A percentile compares a stretch with the other conserved stretches of the same genome.
Evolutionary conservation across 805 yeast genomes (phyloP).

Genomic region (Candida insectalens): DNA sequence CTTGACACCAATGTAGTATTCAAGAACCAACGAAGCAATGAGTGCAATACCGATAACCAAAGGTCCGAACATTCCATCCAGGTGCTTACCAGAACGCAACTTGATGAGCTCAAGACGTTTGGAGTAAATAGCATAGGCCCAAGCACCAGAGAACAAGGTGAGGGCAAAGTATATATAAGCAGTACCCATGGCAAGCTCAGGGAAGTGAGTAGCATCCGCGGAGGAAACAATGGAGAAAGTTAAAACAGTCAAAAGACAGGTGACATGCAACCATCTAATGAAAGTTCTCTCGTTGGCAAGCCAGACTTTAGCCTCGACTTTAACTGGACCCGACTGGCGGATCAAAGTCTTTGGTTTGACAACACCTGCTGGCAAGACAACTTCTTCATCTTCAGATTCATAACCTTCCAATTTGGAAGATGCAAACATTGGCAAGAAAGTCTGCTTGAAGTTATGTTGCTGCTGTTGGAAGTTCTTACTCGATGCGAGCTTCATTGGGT

Average conservation of each 20-base stretch:
- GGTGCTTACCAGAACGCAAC: slow-evolving; percentile 76
- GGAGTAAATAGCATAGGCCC: slow-evolving; percentile 81
- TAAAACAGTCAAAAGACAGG: slow-evolving; percentile 72
- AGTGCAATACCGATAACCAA: slow-evolving; percentile 65
- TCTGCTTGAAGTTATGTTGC: slow-evolving; percentile 12
- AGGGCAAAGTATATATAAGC: slow-evolving; percentile 76
- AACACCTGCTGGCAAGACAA: slow-evolving; percentile 83
- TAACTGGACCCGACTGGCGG: slow-evolving; percentile 84
- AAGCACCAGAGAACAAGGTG: slow-evolving; percentile 72
- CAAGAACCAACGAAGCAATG: slow-evolving; percentile 53
- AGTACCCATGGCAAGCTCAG: slow-evolving; percentile 51
- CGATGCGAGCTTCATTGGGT: slow-evolving; percentile 3
- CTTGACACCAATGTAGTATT: slow-evolving; percentile 60
- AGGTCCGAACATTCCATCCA: slow-evolving; percentile 90
- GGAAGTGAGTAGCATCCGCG: slow-evolving; percentile 55
- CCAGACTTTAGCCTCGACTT: slow-evolving; percentile 97
- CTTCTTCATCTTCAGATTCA: slow-evolving; percentile 83
- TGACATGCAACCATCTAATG: slow-evolving; percentile 89
- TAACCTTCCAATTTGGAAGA: slow-evolving; percentile 26
- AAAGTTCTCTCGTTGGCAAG: slow-evolving; percentile 96
- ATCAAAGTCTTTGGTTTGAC: slow-evolving; percentile 67
- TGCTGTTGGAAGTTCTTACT: slow-evolving; percentile 7
- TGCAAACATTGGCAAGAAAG: slow-evolving; percentile 24
- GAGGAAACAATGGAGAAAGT: slow-evolving; percentile 77
- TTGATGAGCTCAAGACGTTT: slow-evolving; percentile 63